Evolutionary conservation across 2,329 filamentous ascomycete genomes (phyloP).

Genomic region (Trematosphaeria pertusa): DNA sequence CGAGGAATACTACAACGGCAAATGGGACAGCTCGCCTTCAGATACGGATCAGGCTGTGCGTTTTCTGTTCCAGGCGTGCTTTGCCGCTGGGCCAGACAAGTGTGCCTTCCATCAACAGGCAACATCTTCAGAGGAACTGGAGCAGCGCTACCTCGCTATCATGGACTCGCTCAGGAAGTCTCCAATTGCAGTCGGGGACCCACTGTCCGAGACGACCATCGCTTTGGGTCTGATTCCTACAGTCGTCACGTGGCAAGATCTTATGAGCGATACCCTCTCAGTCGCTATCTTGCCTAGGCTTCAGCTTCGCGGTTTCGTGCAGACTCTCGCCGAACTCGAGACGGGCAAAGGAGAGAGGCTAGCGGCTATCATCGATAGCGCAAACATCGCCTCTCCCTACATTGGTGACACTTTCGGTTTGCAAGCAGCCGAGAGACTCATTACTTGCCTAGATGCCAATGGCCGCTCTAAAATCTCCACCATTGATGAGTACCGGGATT

Average conservation of each 20-base stretch:
- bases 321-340: slow-evolving; percentile 15
- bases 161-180: slow-evolving; percentile 13
- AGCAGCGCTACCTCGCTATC: slow-evolving; percentile 18
- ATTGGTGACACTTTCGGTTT: slow-evolving; percentile 9
- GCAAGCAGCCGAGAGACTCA: slow-evolving; percentile 10
- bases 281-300: slow-evolving; percentile 5
- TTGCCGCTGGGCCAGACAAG: slow-evolving; percentile 51
- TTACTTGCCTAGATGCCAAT: slow-evolving; percentile 22
- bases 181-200: slow-evolving; percentile 7
- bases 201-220: background rate
- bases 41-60: slow-evolving; percentile 63
- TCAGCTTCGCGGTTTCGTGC: slow-evolving; percentile 1
- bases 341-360: slow-evolving; percentile 7
- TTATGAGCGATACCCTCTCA: slow-evolving; percentile 11
- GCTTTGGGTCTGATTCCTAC: slow-evolving; percentile 2
- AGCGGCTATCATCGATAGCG: background rate
- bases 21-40: slow-evolving; percentile 45
- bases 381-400: background rate
- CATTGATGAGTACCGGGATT: slow-evolving; percentile 12
- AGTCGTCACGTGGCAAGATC: slow-evolving; percentile 20
- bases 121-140: slow-evolving; percentile 17
- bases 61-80: slow-evolving; percentile 63
- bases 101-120: slow-evolving; percentile 26
- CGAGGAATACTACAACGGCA: slow-evolving; percentile 56
- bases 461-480: slow-evolving; percentile 16